Percentiles rank a stretch among this genome's conserved stretches.
phyloP scores from a whole-genome alignment of 805 yeast genomes.

The Wickerhamomyces sydowiorum region DNA sequence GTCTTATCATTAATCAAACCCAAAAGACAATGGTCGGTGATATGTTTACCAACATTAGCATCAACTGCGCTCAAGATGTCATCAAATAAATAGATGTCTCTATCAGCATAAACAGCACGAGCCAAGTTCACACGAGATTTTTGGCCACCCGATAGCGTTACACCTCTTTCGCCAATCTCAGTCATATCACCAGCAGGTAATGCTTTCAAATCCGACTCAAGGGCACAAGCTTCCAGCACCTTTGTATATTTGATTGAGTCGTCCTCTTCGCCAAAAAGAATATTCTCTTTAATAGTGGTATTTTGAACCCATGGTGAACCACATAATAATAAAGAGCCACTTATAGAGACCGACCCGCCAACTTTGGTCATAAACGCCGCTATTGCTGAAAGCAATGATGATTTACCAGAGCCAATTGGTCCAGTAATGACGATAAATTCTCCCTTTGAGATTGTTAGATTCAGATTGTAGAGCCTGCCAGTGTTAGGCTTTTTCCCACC shows the following conservation, averaged over 20 bases:
- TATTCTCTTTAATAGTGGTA: slow-evolving; percentile 62
- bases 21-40: slow-evolving; percentile 51
- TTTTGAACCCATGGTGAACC: slow-evolving; percentile 67
- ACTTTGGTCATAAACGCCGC: background rate
- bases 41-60: slow-evolving; percentile 68
- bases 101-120: slow-evolving; percentile 58
- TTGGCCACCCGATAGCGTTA: slow-evolving; percentile 53
- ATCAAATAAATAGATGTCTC: slow-evolving; percentile 56
- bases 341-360: background rate
- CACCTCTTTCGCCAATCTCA: slow-evolving; percentile 71
- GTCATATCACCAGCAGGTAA: slow-evolving; percentile 65
- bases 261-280: slow-evolving; percentile 47
- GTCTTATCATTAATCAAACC: slow-evolving; percentile 50
- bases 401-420: slow-evolving; percentile 70
- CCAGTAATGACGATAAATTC: slow-evolving; percentile 50
- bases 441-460: slow-evolving; percentile 14
- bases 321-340: background rate
- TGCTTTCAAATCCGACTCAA: slow-evolving; percentile 49
- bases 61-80: slow-evolving; percentile 75
- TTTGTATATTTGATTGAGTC: slow-evolving; percentile 43
- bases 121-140: slow-evolving; percentile 43
- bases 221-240: slow-evolving; percentile 55
- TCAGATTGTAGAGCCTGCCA: slow-evolving; percentile 31
- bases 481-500: no score
- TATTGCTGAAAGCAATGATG: slow-evolving; percentile 38